Base-by-base conservation (phyloP, 495 filamentous ascomycete species). In the Pseudomonodictys pantanalensis region DNA sequence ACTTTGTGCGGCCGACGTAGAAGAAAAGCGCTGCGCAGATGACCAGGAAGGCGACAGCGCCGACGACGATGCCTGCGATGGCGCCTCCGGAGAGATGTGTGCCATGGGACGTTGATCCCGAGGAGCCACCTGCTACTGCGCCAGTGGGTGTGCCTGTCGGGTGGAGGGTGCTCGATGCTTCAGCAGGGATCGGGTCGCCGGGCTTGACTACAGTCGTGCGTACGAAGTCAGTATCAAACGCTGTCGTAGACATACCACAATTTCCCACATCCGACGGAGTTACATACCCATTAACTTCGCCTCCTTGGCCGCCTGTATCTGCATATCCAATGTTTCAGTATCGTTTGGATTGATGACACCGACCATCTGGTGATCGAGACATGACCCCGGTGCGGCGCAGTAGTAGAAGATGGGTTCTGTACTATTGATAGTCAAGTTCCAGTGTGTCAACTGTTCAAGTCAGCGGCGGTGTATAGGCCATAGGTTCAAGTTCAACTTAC, bases 391-490 rank as follows among this genome's bases (percentile, higher is more conserved):
- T 1, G 81, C 79, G 0, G 72, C 69, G 70, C 83, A 86, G 70
- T 87, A 87, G 71, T 76, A 85, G 67, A 83, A 86, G 28, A 84
- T 76, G 3, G 83, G 81, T 4, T 75, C 61, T 0, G 81, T 85
- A 66, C 78, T 74, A 63, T 85, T 85, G 64, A 87, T 72, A 5
- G 62, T 68, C 12, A 84, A 52, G 39, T 70, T 69, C 70, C 73
- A 86, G 23, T 55, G 65, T 33, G 78, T 77, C 4, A 69, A 71
- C 76, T 84, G 26, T 73, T 62, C 51, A 77, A 76, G 45, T 53
- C 47, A 60, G 26, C 32, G 1, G 11, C 2, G 3, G 7, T 65
- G 53, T 22, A 75, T 68, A 24, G 68, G 69, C 22, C 24, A 25
- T 17, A 25, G 60, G 43, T 9, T 25, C 5, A 41, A 60, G 52